Percentiles rank a stretch among this genome's conserved stretches.
These are phyloP conservation scores for Trichoderma lentiforme DNA, from an alignment of 2,329 filamentous ascomycete genomes.

Conservation along the genomic window DNA sequence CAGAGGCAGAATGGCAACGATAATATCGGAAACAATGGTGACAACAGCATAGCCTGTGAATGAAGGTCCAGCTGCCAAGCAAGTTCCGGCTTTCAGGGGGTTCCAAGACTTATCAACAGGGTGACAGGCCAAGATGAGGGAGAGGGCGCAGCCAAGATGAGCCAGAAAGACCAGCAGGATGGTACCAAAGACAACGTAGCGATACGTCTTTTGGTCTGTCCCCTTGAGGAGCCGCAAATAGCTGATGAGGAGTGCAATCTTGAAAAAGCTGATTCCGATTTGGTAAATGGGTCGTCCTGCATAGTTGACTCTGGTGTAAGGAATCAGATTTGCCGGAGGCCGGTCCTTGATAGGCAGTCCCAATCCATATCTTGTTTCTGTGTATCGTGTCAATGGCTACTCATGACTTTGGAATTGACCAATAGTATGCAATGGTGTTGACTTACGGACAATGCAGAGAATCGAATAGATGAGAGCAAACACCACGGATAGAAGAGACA, in stretches of 20 bases:
- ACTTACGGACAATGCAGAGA: conserved; percentile 49
- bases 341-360: conserved; percentile 45
- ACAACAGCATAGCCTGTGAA: conserved; percentile 52
- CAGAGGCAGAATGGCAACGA: conserved; percentile 49
- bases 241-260: conserved; percentile 51
- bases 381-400: neutral
- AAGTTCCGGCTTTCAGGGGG: conserved; percentile 37
- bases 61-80: conserved; percentile 44
- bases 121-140: conserved; percentile 48
- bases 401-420: neutral
- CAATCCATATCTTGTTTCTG: conserved; percentile 53
- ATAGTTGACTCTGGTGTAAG: conserved; percentile 50
- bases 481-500: conserved; percentile 38
- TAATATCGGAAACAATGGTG: conserved; percentile 49
- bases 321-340: conserved; percentile 41
- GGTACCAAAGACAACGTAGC: conserved; percentile 42
- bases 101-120: conserved; percentile 48
- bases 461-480: conserved; percentile 49
- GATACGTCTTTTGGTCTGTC: conserved; percentile 45
- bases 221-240: conserved; percentile 50
- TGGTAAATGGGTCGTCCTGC: conserved; percentile 54
- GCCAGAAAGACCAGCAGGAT: conserved; percentile 43
- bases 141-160: conserved; percentile 47
- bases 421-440: neutral
- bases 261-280: conserved; percentile 54